Evolutionary conservation across 2,329 filamentous ascomycete species (phyloP), one percentile per base, ranked within the genome.

Genomic region (Phaeosphaeriaceae sp.): DNA sequence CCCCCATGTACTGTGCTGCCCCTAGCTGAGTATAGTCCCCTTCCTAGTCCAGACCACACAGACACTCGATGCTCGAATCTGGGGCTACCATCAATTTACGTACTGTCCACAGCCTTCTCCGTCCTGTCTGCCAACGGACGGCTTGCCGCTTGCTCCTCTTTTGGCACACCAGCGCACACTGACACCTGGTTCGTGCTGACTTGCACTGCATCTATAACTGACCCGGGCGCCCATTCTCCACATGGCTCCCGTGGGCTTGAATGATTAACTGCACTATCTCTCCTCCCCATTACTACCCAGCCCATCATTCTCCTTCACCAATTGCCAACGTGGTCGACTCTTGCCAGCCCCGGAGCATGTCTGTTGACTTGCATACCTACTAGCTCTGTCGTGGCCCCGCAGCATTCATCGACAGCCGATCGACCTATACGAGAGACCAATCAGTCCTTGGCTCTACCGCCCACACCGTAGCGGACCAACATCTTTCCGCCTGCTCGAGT

Each of bases 181-280:
- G 62, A 70, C 70, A 65, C 68, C 42, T 75, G 73, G 73, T 75
- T 63, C 71, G 75, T 77, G 74, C 73, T 68, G 62, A 53, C 56
- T 56, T 63, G 56, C 61, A 52, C 53, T 7, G 31, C 3, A n/a
- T 58, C 58, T 66, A 65, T 66, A 70, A 68, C 66, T 67, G 58
- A 68, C 57, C 51, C 66, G 61, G 58, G 56, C 56, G 58, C 61
- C 69, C 64, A 59, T 66, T 58, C 66, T 71, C 72, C 70, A 72
- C 65, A 67, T 71, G 55, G 68, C 60, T 68, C 62, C 63, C 62
- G 62, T 42, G 53, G 62, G 54, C 54, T 58, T 65, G 54, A 54
- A 56, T 57, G 53, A 66, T 62, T 57, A 57, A 55, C 58, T 48
- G 44, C 52, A 58, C 57, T 31, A 20, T 57, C 53, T 61, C 54